Conservation (phyloP, 306 rosid species). For the Notholithocarpus densiflorus region DNA sequence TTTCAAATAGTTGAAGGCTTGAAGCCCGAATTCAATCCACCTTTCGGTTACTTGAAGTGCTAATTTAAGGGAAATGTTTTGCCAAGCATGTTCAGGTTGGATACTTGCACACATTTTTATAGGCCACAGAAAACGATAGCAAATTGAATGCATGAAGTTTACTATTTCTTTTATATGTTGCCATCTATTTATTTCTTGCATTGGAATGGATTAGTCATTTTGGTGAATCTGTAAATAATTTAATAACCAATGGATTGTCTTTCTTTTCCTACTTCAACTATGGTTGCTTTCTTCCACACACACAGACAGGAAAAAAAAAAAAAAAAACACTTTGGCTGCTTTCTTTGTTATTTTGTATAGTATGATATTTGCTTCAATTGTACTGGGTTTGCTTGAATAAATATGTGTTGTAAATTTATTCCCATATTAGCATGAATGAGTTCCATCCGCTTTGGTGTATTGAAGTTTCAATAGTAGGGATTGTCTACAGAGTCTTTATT, state of each 20-base stretch:
- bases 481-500: too few relatives aligned
- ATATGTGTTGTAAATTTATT: neutral
- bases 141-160: neutral
- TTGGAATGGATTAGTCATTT: neutral
- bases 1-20: too few relatives aligned
- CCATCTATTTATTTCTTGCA: neutral
- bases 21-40: too few relatives aligned
- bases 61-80: neutral
- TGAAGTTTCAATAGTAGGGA: neutral
- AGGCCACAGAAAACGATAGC: neutral
- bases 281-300: too few relatives aligned
- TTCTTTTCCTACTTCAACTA: neutral
- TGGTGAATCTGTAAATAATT: neutral
- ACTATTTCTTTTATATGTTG: neutral
- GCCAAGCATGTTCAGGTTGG: neutral
- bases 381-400: neutral
- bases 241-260: neutral
- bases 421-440: neutral
- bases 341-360: neutral
- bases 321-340: neutral
- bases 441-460: neutral
- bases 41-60: too few relatives aligned
- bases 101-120: neutral
- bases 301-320: too few relatives aligned
- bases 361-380: neutral